Evolutionary conservation across 768 basidiomycete species (phyloP), one percentile per base, ranked within the genome.

Genomic region (Russula abietina): DNA sequence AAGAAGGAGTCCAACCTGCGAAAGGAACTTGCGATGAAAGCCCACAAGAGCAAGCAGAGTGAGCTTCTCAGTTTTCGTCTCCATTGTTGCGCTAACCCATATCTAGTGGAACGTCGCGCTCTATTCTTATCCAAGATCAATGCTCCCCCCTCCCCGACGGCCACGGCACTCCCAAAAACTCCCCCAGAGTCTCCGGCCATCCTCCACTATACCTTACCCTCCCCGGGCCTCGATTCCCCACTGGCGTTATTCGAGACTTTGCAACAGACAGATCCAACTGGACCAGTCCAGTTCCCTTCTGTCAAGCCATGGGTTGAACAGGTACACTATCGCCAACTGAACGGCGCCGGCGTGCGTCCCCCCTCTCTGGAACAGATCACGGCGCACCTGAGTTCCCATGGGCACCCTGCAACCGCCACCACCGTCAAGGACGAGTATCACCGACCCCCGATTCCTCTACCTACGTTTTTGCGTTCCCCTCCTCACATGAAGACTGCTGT

Each of bases 311-410:
- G 86, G 83, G 79, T 87, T 45, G 88, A 88, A 70, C 82, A 84
- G 69, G 83, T 85, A 28, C 86, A 87, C 69, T 86, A 84, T 73
- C 78, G 80, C 55, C 68, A 54, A 14, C 39, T 41, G 17, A 45
- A 60, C 22, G 57, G 55, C n/a, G 43, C 55, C 55, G 60, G 61
- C 32, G 74, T 73, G 64, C 67, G 71, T 48, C 70, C 85, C 41
- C 89, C 89, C 24, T 90, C 89, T 28, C 81, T 91, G 63, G 88
- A 88, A 67, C 85, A 91, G 69, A 90, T 91, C 62, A 82, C 84
- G 36, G 84, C 88, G 46, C 87, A 79, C 65, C 68, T 89, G 68
- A 79, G 77, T 64, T 73, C 74, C 28, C 75, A 77, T 38, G 71
- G 72, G 55, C 72, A 75, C 63, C 70, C 66, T 33, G 57, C 67